A percentile compares a stretch with the other conserved stretches of the same genome.
Evolutionary conservation across 441 rosid genomes (phyloP).

Genomic region (Jatropha multifida): DNA sequence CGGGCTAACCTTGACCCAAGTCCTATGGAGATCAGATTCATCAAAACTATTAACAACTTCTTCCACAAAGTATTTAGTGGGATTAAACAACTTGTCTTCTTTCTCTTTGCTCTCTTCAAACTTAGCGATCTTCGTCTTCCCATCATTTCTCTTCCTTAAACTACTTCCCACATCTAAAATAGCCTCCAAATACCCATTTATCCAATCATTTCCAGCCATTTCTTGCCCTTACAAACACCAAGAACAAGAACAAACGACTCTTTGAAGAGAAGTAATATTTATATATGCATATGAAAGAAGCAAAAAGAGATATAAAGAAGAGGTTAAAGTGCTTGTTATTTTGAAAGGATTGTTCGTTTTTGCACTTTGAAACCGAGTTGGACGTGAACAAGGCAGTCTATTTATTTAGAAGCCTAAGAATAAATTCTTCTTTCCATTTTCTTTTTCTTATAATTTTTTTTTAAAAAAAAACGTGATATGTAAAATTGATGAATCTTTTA

Average conservation of each 20-base stretch:
- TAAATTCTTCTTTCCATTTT: background rate
- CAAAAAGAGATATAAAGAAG: background rate
- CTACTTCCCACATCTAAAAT: constrained; percentile 77
- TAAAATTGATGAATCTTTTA: constrained; percentile 6
- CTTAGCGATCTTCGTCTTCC: constrained; percentile 48
- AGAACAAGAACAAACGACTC: background rate
- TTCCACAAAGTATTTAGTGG: constrained; percentile 68
- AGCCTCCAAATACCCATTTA: constrained; percentile 89
- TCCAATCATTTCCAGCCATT: constrained; percentile 94
- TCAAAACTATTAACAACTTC: constrained; percentile 68
- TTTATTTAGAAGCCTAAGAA: constrained; percentile 15
- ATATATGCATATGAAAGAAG: too few species aligned
- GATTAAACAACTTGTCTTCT: constrained; percentile 52
- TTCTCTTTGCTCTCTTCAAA: constrained; percentile 41
- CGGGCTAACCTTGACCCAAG: constrained; percentile 65
- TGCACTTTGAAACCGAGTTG: constrained; percentile 31
- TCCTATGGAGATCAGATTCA: constrained; percentile 64
- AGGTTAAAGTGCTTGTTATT: constrained; percentile 9
- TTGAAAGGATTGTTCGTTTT: constrained; percentile 6
- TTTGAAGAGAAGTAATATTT: too few species aligned
- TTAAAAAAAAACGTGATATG: background rate
- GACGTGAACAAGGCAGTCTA: constrained; percentile 21
- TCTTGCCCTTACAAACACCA: constrained; percentile 9
- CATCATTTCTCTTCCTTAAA: constrained; percentile 47
- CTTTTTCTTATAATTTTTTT: background rate